phyloP scores from a whole-genome alignment of 495 filamentous ascomycete genomes.

The Trichoderma virens region DNA sequence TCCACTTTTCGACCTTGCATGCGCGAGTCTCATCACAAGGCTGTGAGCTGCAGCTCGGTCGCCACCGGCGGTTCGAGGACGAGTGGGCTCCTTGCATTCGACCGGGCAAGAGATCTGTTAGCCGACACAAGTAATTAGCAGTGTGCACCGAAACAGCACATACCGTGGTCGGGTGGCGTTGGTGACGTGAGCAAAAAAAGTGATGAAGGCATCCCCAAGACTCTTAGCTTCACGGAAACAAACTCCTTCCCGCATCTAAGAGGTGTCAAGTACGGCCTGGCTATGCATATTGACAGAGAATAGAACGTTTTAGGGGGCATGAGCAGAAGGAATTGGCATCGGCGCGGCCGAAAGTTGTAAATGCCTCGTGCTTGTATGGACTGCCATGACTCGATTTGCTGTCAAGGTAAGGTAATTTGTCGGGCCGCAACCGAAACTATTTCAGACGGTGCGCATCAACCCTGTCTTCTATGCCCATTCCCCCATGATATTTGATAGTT shows the following conservation, averaged over 20 bases:
- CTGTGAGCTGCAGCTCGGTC: not conserved
- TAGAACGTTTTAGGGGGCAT: not conserved
- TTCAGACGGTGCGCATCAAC: not conserved
- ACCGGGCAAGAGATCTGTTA: not conserved
- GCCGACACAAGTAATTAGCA: not conserved
- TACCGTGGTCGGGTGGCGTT: not conserved
- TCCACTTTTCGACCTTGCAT: too few relatives aligned
- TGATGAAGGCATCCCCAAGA: not conserved
- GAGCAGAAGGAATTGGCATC: not conserved
- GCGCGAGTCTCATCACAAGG: too few relatives aligned
- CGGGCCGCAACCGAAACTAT: not conserved
- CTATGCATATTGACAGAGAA: not conserved
- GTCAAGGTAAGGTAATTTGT: not conserved
- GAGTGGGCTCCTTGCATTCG: not conserved
- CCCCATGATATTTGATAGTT: not conserved
- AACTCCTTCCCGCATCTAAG: not conserved
- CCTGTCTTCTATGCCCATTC: too few relatives aligned
- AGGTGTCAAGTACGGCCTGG: not conserved
- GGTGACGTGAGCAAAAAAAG: not conserved
- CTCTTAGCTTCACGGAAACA: not conserved
- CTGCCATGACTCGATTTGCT: not conserved
- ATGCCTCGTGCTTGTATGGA: conserved; percentile 1
- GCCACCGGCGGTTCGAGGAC: not conserved
- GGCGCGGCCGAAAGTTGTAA: not conserved
- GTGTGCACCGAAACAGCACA: not conserved